Evolutionary conservation across 2,329 filamentous ascomycete species (phyloP).

Genomic region (Sclerotinia spermophila): DNA sequence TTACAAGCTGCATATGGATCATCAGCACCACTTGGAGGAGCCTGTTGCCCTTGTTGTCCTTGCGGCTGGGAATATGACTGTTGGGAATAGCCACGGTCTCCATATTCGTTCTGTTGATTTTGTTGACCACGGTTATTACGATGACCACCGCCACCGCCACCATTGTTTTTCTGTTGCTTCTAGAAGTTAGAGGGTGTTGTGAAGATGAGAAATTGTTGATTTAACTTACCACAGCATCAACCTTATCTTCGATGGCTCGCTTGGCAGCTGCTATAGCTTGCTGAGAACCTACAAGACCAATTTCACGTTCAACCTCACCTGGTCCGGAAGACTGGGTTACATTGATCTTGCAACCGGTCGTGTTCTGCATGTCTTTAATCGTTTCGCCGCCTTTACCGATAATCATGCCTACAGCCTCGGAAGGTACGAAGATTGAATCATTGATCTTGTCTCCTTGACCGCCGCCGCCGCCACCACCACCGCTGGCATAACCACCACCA

Average conservation of each 20-base stretch:
- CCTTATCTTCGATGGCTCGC: slow-evolving; percentile 83
- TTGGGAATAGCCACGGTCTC: slow-evolving; percentile 52
- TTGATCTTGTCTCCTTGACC: slow-evolving; percentile 64
- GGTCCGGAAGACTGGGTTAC: slow-evolving; percentile 77
- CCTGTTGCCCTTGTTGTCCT: slow-evolving; percentile 44
- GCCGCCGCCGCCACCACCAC: slow-evolving; percentile 40
- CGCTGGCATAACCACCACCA: slow-evolving; percentile 42
- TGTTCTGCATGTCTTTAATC: slow-evolving; percentile 88
- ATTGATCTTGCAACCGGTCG: slow-evolving; percentile 90
- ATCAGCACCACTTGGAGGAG: slow-evolving; percentile 47
- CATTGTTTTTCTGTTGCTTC: slow-evolving; percentile 51
- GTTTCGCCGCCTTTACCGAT: slow-evolving; percentile 93
- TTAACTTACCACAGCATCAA: slow-evolving; percentile 75
- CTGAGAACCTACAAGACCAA: slow-evolving; percentile 74
- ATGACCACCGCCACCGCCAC: slow-evolving; percentile 45
- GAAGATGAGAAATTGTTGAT: not conserved
- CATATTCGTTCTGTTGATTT: slow-evolving; percentile 51
- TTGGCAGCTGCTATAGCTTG: slow-evolving; percentile 80
- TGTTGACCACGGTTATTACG: slow-evolving; percentile 41
- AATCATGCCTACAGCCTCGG: slow-evolving; percentile 92
- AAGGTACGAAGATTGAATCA: slow-evolving; percentile 80
- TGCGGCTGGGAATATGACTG: slow-evolving; percentile 42
- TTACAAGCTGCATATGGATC: slow-evolving; percentile 75
- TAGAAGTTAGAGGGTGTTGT: slow-evolving; percentile 24
- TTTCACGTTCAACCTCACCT: slow-evolving; percentile 77